phyloP scores from a whole-genome alignment of 2,329 filamentous ascomycete genomes.

The Zarea fungicola region DNA sequence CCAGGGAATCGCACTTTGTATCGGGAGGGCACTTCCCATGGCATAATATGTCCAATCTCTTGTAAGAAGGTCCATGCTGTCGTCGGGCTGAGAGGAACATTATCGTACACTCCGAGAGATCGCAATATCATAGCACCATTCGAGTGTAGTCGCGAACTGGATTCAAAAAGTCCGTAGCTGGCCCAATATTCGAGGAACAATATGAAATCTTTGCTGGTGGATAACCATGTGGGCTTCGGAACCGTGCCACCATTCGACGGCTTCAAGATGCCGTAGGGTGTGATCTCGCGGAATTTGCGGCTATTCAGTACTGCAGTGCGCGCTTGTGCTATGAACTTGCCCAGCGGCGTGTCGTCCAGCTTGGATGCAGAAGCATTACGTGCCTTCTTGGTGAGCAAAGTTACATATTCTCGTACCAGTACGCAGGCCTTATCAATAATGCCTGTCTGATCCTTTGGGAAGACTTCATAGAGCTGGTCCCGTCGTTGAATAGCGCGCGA shows the following conservation, averaged over 20 bases:
- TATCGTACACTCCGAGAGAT: conserved; percentile 53
- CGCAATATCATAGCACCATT: conserved; percentile 61
- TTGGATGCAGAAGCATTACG: conserved; percentile 16
- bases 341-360: conserved; percentile 24
- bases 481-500: conserved; percentile 43
- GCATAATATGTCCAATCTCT: conserved; percentile 65
- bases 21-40: conserved; percentile 63
- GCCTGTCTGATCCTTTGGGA: conserved; percentile 25
- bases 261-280: conserved; percentile 41
- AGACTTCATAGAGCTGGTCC: conserved; percentile 56
- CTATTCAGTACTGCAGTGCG: conserved; percentile 46
- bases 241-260: conserved; percentile 23
- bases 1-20: conserved; percentile 55
- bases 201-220: conserved; percentile 46
- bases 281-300: conserved; percentile 44
- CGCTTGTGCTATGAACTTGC: conserved; percentile 45
- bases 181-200: conserved; percentile 67
- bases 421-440: conserved; percentile 26
- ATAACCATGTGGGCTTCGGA: conserved; percentile 24
- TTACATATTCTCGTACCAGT: conserved; percentile 30
- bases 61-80: conserved; percentile 63
- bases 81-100: conserved; percentile 37
- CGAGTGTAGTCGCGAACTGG: conserved; percentile 49
- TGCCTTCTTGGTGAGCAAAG: conserved; percentile 16
- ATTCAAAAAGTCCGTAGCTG: conserved; percentile 48